Evolutionary conservation across 495 filamentous ascomycete species (phyloP), one percentile per base, ranked within the genome.

Genomic region (Neurospora sp.): DNA sequence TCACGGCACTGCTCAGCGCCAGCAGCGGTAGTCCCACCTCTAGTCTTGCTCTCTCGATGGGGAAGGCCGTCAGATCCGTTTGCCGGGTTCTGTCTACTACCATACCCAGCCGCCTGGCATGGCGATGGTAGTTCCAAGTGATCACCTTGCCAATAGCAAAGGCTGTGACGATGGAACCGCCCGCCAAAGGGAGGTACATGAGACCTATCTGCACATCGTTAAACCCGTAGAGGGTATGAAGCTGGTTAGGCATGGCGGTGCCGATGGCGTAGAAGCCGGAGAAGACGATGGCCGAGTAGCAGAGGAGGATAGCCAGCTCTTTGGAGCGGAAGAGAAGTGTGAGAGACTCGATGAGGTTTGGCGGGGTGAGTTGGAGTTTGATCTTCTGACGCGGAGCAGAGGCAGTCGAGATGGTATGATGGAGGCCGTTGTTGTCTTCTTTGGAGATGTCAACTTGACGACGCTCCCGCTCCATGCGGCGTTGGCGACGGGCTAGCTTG

Each of bases 31-130:
- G 75, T 7, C 86, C 84, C 68, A 89, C 82, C 73, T 89, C 80
- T 14, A 91, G 83, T n/a, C 90, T 83, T 0, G 90, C 89, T 27
- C 83, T 81, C 77, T 92, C 91, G 72, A 93, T 89, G 3, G 90
- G 90, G 46, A 92, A 92, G 14, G 82, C 78, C 0, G 74, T 71
- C 48, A 91, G 77, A 69, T 90, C 83, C 22, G 85, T 81, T 71
- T 84, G 80, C 2, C 83, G 82, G 22, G 79, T 83, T 39, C 83
- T 84, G 37, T 84, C 80, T 53, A 87, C 71, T 0, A 83, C 76
- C n/a, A 89, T 78, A 16, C 83, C 83, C 4, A 81, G 76, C 1
- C 75, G 76, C 27, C 71, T 59, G 38, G 87, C 85, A 35, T 83
- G 80, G 0, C 84, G 83, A 0, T 81, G 78, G 76, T 87, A 91